Evolutionary conservation across 345 rosid species (phyloP).

Genomic region (Rhodomyrtus tomentosa): DNA sequence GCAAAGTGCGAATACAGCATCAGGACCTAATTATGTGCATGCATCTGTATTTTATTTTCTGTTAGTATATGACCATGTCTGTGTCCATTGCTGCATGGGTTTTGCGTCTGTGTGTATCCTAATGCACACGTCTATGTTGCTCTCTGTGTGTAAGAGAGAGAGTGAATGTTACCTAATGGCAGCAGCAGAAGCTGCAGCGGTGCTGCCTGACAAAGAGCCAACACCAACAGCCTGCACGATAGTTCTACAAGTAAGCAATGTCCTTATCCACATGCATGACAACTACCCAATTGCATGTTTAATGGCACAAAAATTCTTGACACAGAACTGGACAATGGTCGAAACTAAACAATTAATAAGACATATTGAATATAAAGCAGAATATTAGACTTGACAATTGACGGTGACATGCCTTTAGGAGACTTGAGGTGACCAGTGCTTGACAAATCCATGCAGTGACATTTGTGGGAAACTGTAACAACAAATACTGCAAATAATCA

Average conservation of each 20-base stretch:
- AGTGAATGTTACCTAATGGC: constrained; percentile 57
- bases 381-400: neutral
- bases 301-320: neutral
- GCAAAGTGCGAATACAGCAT: neutral
- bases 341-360: neutral
- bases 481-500: constrained; percentile 88
- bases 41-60: neutral
- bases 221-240: constrained; percentile 77
- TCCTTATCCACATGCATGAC: neutral
- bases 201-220: constrained; percentile 77
- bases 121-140: neutral
- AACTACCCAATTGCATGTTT: neutral
- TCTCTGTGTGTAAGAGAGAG: neutral
- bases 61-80: neutral
- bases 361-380: neutral
- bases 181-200: constrained; percentile 92
- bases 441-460: constrained; percentile 96
- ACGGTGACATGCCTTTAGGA: constrained; percentile 72
- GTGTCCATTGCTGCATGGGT: neutral
- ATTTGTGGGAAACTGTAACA: constrained; percentile 87
- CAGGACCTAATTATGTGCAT: neutral
- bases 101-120: neutral
- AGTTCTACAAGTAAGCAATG: neutral
- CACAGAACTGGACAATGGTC: neutral
- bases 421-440: constrained; percentile 87